Base-by-base conservation (phyloP, 768 basidiomycete species). In the Suillus spraguei region DNA sequence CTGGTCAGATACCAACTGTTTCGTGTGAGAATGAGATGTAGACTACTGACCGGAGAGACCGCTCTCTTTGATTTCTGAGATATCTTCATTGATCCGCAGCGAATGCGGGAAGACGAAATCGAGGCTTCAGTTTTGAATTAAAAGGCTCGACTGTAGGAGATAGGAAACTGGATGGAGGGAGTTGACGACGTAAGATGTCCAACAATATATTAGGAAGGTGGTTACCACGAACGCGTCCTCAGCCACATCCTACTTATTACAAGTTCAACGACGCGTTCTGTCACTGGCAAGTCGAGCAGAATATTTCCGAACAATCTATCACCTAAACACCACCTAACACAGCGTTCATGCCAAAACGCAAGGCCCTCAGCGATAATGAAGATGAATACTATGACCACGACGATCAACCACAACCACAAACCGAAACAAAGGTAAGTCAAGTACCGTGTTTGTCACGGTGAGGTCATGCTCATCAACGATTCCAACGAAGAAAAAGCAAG, bases 61-160 rank as follows among this genome's bases (percentile, higher is more conserved):
- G 86, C 86, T 80, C 87, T 90, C 87, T 91, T 94, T 56, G 91
- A 86, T 82, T 90, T 90, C 77, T 89, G 89, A 70, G 87, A 82
- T 78, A 95, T 94, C 86, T 90, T 94, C 94, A 95, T 95, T 70
- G 65, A 78, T 83, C 85, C 84, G 79, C 81, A 83, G 81, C 77
- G 65, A 77, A 69, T 77, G 80, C 82, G 78, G 72, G 62, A 59
- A 68, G 54, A 63, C 64, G 39, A 42, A 38, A 28, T 60, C 53
- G 52, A 55, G 36, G 55, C 65, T 38, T 67, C 73, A 64, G 60
- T 28, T 52, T 46, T 61, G 60, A 50, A 55, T 42, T 58, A 49
- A 60, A 49, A n/a, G 66, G 32, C 63, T 46, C 64, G 64, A 62
- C 63, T 65, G 41, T 64, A 65, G 67, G 63, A 36, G 55, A 60